These are phyloP conservation scores for Melastoma malabathricum DNA, from an alignment of 345 rosid genomes.

Conservation along the genomic window DNA sequence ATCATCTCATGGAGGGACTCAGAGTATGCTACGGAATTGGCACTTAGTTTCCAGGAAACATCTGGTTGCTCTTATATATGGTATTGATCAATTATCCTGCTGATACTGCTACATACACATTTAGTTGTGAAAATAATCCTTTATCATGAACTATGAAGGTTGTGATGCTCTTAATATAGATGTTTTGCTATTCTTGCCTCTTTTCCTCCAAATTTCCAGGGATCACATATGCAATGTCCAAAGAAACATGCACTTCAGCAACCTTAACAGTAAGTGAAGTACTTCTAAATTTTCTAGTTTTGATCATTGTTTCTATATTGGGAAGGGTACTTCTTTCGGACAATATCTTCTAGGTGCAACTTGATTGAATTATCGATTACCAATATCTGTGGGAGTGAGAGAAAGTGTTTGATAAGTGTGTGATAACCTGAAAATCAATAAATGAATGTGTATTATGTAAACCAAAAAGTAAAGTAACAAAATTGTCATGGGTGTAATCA, in stretches of 20 bases:
- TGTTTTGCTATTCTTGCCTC: slow-evolving; percentile 1
- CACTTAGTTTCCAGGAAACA: slow-evolving; percentile 93
- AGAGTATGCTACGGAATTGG: slow-evolving; percentile 75
- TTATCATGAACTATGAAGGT: not conserved
- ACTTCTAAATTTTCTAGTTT: not conserved
- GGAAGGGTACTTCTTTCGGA: not conserved
- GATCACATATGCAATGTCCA: slow-evolving; percentile 77
- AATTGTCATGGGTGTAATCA: too few species aligned
- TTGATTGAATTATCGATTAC: too few species aligned
- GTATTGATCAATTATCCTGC: slow-evolving; percentile 13
- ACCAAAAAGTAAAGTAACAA: too few species aligned
- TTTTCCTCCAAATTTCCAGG: slow-evolving; percentile 23
- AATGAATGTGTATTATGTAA: too few species aligned
- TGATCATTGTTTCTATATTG: not conserved
- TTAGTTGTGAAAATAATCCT: too few species aligned
- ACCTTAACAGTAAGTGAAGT: slow-evolving; percentile 59
- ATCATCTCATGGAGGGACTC: slow-evolving; percentile 99
- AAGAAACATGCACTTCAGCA: slow-evolving; percentile 70
- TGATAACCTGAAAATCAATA: too few species aligned
- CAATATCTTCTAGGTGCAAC: not conserved
- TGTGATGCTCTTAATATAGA: slow-evolving; percentile 1
- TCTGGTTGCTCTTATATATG: slow-evolving; percentile 91
- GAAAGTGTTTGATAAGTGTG: too few species aligned
- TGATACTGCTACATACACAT: not conserved
- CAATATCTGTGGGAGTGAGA: not conserved